These are phyloP conservation scores for Candida sp. DNA, from an alignment of 1,139 yeast genomes.

Conservation along the genomic window DNA sequence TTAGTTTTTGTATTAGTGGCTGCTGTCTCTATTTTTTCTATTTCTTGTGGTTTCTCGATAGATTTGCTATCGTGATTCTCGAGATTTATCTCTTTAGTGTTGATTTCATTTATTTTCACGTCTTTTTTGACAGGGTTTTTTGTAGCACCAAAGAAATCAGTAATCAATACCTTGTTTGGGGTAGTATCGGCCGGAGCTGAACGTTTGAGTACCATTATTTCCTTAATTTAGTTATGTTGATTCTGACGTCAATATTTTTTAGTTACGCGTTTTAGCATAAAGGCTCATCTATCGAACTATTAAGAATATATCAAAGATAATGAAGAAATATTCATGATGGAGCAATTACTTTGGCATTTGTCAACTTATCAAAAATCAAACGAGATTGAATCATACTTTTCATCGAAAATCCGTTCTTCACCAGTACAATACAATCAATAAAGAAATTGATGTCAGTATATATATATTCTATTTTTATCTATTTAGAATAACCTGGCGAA, in stretches of 20 bases:
- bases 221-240: background rate
- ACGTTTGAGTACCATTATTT: background rate
- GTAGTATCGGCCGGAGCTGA: background rate
- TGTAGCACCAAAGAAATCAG: background rate
- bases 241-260: background rate
- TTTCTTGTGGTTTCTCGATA: too few relatives aligned
- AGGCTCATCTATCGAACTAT: background rate
- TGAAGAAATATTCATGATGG: too few relatives aligned
- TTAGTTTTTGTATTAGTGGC: slow-evolving; percentile 5
- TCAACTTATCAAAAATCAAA: too few relatives aligned
- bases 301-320: slow-evolving; percentile 18
- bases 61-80: too few relatives aligned
- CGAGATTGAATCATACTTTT: too few relatives aligned
- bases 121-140: background rate
- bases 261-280: background rate
- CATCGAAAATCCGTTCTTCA: too few relatives aligned
- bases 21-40: background rate
- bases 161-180: background rate
- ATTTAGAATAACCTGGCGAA: slow-evolving; percentile 28
- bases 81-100: too few relatives aligned
- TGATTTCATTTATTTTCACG: background rate
- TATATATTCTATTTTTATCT: background rate
- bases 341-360: too few relatives aligned
- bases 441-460: background rate
- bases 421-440: too few relatives aligned